These are phyloP conservation scores for Colletotrichum theobromicola DNA, from an alignment of 2,329 filamentous ascomycete species.

Conservation along the genomic window DNA sequence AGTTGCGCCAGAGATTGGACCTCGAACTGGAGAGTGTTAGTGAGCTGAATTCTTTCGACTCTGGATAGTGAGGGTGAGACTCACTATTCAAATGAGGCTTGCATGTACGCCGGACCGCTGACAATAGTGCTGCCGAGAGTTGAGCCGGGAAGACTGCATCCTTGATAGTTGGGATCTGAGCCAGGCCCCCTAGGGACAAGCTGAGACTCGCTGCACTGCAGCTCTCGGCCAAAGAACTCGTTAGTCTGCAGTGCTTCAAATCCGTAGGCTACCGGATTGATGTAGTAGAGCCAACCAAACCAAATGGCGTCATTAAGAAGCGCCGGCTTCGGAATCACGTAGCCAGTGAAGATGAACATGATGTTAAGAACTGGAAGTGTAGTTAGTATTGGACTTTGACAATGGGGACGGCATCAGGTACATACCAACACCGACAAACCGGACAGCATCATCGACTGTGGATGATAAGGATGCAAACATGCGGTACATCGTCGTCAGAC, in stretches of 20 bases:
- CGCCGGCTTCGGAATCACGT: slow-evolving; percentile 62
- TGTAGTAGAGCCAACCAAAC: slow-evolving; percentile 71
- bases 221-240: slow-evolving; percentile 57
- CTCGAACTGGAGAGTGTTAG: slow-evolving; percentile 33
- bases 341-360: slow-evolving; percentile 72
- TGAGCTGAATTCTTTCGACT: background rate
- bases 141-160: slow-evolving; percentile 62
- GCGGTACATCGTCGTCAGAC: slow-evolving; percentile 21
- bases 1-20: slow-evolving; percentile 75
- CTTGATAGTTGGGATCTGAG: slow-evolving; percentile 47
- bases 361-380: slow-evolving; percentile 55
- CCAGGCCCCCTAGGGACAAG: slow-evolving; percentile 51
- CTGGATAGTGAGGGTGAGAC: background rate
- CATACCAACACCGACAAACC: slow-evolving; percentile 28
- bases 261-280: slow-evolving; percentile 70
- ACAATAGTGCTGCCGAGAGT: slow-evolving; percentile 52
- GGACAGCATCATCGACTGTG: slow-evolving; percentile 67
- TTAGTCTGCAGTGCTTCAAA: slow-evolving; percentile 66
- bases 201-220: slow-evolving; percentile 50
- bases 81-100: slow-evolving; percentile 55
- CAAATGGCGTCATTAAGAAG: slow-evolving; percentile 68
- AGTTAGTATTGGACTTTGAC: slow-evolving; percentile 29
- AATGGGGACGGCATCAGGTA: fast-evolving
- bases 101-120: slow-evolving; percentile 60
- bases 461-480: slow-evolving; percentile 61